phyloP scores from a whole-genome alignment of 2,329 filamentous ascomycete genomes.

The Mycocentrospora acerina region DNA sequence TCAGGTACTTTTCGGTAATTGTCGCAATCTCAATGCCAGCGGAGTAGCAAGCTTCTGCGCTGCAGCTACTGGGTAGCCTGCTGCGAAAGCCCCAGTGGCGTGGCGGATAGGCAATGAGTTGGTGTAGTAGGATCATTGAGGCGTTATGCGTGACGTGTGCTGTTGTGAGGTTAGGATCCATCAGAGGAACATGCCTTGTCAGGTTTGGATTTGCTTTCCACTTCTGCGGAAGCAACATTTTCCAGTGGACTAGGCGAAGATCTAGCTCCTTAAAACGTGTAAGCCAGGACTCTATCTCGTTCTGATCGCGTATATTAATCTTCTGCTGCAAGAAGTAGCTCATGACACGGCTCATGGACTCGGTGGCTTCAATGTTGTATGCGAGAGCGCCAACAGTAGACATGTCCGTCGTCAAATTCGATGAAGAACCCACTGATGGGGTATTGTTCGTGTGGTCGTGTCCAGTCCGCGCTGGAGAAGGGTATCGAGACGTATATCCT shows the following conservation, averaged over 20 bases:
- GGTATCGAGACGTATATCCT: constrained; percentile 9
- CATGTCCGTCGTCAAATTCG: constrained; percentile 12
- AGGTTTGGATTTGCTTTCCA: constrained; percentile 26
- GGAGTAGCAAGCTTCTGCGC: constrained; percentile 16
- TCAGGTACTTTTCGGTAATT: constrained; percentile 20
- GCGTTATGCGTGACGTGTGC: constrained; percentile 22
- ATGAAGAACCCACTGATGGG: neutral
- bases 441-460: constrained; percentile 1
- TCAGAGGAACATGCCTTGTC: constrained; percentile 13
- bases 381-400: constrained; percentile 21
- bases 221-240: constrained; percentile 21
- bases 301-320: constrained; percentile 12
- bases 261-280: constrained; percentile 25
- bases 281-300: constrained; percentile 18
- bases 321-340: constrained; percentile 23
- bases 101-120: constrained; percentile 18
- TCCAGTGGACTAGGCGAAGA: constrained; percentile 21
- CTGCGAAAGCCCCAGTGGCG: constrained; percentile 13
- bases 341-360: constrained; percentile 22
- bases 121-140: constrained; percentile 19
- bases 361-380: constrained; percentile 22
- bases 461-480: constrained; percentile 4
- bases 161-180: constrained; percentile 20
- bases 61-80: constrained; percentile 15
- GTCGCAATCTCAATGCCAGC: constrained; percentile 19